These are phyloP conservation scores for Scopulariopsis brevicaulis DNA, from an alignment of 2,329 filamentous ascomycete genomes.

Conservation along the genomic window DNA sequence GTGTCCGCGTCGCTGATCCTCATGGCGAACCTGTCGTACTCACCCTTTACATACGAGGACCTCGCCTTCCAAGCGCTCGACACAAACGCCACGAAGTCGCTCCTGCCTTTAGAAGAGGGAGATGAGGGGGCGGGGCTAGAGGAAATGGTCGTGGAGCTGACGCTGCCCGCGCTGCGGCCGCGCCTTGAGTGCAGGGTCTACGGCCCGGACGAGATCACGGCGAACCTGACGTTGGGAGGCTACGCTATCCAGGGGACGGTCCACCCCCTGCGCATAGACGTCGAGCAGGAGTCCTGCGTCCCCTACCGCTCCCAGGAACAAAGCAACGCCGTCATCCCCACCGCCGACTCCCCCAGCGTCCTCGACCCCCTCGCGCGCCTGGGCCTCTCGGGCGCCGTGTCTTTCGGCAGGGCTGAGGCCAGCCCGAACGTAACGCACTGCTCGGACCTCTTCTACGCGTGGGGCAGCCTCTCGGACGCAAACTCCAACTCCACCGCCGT, in stretches of 20 bases:
- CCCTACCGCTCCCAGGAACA: constrained; percentile 4
- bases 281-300: constrained; percentile 11
- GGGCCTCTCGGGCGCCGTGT: neutral
- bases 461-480: constrained; percentile 17
- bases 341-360: neutral
- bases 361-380: neutral
- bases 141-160: constrained; percentile 8
- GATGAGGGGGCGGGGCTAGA: constrained; percentile 8
- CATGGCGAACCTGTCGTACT: constrained; percentile 20
- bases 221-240: constrained; percentile 11
- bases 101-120: constrained; percentile 5
- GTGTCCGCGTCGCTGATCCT: constrained; percentile 21
- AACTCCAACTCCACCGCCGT: constrained; percentile 14
- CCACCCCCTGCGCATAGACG: constrained; percentile 11
- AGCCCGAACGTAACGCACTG: constrained; percentile 10
- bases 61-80: constrained; percentile 15
- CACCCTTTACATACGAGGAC: constrained; percentile 21
- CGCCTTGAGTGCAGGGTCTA: constrained; percentile 16
- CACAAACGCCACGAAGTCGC: constrained; percentile 3
- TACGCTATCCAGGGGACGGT: constrained; percentile 6
- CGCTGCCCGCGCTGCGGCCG: constrained; percentile 18
- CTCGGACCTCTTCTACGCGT: constrained; percentile 21
- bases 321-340: constrained; percentile 11
- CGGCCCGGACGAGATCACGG: constrained; percentile 10
- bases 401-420: neutral